A percentile compares a stretch with the other conserved stretches of the same genome.
These are phyloP conservation scores for Alternaria sp. DNA, from an alignment of 2,329 filamentous ascomycete species.

Conservation along the genomic window DNA sequence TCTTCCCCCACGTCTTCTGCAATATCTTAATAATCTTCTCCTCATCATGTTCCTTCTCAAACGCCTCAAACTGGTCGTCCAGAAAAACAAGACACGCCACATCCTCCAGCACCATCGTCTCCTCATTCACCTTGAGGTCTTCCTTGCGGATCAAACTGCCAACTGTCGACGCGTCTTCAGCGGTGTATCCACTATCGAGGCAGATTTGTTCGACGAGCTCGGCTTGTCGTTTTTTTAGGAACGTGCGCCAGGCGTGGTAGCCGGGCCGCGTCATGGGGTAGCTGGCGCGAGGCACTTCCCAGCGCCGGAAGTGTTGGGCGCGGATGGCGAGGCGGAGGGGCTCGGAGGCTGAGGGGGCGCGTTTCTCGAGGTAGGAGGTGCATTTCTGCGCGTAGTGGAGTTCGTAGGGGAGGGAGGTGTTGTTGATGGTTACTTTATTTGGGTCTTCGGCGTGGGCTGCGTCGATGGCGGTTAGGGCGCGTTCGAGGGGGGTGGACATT, in stretches of 20 bases:
- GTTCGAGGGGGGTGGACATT: conserved; percentile 37
- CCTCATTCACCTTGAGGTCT: conserved; percentile 67
- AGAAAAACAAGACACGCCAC: conserved; percentile 87
- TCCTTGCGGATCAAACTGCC: conserved; percentile 81
- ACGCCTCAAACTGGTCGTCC: conserved; percentile 84
- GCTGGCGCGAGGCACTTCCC: conserved; percentile 77
- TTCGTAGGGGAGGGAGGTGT: conserved; percentile 69
- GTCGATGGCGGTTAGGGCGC: conserved; percentile 73
- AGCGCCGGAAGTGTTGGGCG: conserved; percentile 84
- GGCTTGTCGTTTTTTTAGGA: conserved; percentile 74
- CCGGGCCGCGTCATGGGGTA: conserved; percentile 78
- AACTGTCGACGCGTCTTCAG: conserved; percentile 65
- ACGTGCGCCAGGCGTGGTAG: conserved; percentile 80
- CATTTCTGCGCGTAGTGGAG: conserved; percentile 82
- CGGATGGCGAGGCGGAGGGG: conserved; percentile 76
- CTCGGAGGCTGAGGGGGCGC: conserved; percentile 67
- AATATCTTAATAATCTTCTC: conserved; percentile 70
- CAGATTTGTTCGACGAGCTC: conserved; percentile 64
- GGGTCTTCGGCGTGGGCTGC: conserved; percentile 73
- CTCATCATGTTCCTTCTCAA: conserved; percentile 75
- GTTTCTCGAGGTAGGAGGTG: conserved; percentile 72
- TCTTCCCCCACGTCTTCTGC: conserved; percentile 51
- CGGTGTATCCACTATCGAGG: conserved; percentile 56
- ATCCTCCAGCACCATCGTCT: conserved; percentile 81
- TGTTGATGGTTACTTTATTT: conserved; percentile 57